Evolutionary conservation across 306 rosid genomes (phyloP).

Genomic region (Echinosophora koreensis): DNA sequence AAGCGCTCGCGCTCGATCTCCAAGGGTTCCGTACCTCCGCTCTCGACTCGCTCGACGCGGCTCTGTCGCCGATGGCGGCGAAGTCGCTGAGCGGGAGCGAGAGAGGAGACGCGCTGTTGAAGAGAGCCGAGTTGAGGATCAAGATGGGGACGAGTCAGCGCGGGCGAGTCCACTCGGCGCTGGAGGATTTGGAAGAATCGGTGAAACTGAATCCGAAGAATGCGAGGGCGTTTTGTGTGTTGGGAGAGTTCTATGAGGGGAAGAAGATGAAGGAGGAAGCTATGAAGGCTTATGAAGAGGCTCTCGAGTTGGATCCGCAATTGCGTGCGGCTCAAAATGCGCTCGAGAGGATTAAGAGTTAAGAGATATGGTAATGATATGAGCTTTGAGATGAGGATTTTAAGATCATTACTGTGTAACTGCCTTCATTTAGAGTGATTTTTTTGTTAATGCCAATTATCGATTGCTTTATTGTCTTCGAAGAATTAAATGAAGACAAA

Average conservation of each 20-base stretch:
- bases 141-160: constrained; percentile 44
- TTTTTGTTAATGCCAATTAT: no score
- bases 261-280: constrained; percentile 76
- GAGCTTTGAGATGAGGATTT: background rate
- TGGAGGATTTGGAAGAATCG: constrained; percentile 58
- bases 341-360: constrained; percentile 24
- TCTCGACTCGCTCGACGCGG: constrained; percentile 71
- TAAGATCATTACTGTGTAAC: background rate
- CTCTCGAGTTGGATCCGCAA: constrained; percentile 62
- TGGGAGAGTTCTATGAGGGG: constrained; percentile 73
- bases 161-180: constrained; percentile 57
- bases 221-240: constrained; percentile 54
- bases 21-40: constrained; percentile 78
- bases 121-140: constrained; percentile 76
- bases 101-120: constrained; percentile 72
- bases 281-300: constrained; percentile 62
- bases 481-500: background rate
- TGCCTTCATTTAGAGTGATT: no score
- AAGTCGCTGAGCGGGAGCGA: constrained; percentile 60
- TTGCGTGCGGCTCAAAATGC: constrained; percentile 61
- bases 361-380: background rate
- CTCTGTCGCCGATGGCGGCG: constrained; percentile 66
- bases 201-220: constrained; percentile 59
- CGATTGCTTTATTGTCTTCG: no score
- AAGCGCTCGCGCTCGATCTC: constrained; percentile 67